phyloP scores from a whole-genome alignment of 495 filamentous ascomycete genomes.

The Penicillium cinerascens region DNA sequence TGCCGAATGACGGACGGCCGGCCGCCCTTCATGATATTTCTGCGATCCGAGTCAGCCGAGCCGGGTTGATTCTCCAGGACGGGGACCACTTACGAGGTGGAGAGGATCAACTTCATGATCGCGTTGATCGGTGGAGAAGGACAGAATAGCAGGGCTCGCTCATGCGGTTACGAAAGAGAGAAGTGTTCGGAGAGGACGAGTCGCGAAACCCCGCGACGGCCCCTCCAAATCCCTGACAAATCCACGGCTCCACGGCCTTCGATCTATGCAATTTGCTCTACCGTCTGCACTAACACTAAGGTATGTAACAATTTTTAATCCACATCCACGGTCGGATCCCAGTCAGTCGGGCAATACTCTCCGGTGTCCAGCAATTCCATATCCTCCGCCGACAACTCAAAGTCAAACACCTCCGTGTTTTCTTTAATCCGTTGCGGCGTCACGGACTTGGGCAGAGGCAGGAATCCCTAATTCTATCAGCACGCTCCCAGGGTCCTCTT shows the following conservation, averaged over 20 bases:
- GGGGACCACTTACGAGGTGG: constrained; percentile 65
- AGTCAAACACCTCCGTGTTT: constrained; percentile 78
- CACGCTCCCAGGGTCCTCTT: not conserved
- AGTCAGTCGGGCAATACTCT: constrained; percentile 55
- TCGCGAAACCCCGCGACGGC: constrained; percentile 7
- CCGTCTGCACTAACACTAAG: too few relatives aligned
- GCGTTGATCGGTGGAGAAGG: constrained; percentile 7
- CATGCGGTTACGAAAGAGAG: not conserved
- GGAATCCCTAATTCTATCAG: constrained; percentile 45
- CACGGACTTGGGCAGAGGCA: constrained; percentile 61
- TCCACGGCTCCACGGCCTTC: constrained; percentile 10
- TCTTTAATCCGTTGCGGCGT: constrained; percentile 58
- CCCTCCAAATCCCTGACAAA: constrained; percentile 19
- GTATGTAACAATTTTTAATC: constrained; percentile 24
- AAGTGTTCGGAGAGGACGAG: not conserved
- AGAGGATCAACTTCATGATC: constrained; percentile 76
- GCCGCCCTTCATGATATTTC: constrained; percentile 75
- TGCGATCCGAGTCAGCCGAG: constrained; percentile 31
- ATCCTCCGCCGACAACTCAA: constrained; percentile 63
- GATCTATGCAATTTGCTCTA: not conserved
- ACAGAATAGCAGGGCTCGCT: not conserved
- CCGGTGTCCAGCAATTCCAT: constrained; percentile 56
- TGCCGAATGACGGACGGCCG: constrained; percentile 78
- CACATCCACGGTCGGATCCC: constrained; percentile 57
- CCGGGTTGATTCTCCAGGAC: not conserved